These are phyloP conservation scores for Fusarium albidum DNA, from an alignment of 2,329 filamentous ascomycete species.

Conservation along the genomic window DNA sequence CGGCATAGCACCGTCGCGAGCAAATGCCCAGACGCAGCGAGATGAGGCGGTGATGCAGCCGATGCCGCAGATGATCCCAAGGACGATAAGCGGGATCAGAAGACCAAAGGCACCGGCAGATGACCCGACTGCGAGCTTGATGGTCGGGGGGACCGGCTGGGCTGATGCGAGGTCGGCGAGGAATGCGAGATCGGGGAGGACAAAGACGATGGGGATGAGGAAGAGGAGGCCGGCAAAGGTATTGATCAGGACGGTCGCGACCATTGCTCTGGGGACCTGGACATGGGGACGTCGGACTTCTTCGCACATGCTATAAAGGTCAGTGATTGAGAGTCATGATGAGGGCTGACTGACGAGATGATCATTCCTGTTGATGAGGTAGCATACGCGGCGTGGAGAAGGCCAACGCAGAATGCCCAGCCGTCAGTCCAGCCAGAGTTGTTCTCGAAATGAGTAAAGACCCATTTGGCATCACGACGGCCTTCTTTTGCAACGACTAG, in stretches of 20 bases:
- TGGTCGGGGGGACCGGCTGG: conserved; percentile 71
- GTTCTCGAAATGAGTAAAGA: conserved; percentile 74
- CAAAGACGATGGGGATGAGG: conserved; percentile 73
- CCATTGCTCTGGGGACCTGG: conserved; percentile 78
- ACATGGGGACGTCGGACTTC: conserved; percentile 72
- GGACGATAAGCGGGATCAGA: conserved; percentile 5
- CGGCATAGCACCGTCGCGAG: conserved; percentile 16
- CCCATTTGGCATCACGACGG: conserved; percentile 67
- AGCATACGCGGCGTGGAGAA: conserved; percentile 76
- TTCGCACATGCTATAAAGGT: conserved; percentile 70
- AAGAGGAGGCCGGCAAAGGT: conserved; percentile 71
- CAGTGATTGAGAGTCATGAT: too few relatives aligned
- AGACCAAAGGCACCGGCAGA: conserved; percentile 5
- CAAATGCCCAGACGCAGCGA: conserved; percentile 17
- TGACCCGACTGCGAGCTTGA: conserved; percentile 49
- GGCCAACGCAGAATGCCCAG: conserved; percentile 78
- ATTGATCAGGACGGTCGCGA: conserved; percentile 72
- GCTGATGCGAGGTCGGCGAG: conserved; percentile 60
- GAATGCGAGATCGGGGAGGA: conserved; percentile 67
- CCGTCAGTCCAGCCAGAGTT: conserved; percentile 74
- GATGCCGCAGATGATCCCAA: conserved; percentile 13
- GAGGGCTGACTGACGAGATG: conserved; percentile 68
- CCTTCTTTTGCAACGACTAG: conserved; percentile 75
- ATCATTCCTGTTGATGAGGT: conserved; percentile 84
- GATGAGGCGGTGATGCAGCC: conserved; percentile 15